Base-by-base conservation (phyloP, 2,329 filamentous ascomycete genomes). In the Coleophoma crateriformis region DNA sequence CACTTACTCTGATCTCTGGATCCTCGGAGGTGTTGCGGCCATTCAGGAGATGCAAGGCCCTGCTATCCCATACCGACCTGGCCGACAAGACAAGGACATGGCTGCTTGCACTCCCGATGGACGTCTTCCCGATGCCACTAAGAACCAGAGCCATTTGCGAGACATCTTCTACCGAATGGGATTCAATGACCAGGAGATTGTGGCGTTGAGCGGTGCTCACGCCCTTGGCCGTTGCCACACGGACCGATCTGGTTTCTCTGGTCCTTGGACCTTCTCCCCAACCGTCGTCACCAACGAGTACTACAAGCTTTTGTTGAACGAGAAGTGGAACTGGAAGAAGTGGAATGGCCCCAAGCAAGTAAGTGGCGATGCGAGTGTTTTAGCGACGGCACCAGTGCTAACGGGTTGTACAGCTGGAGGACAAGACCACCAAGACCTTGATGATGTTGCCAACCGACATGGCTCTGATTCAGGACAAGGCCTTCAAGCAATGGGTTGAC, bases 371-470 rank as follows among this genome's bases (percentile, higher is more conserved):
- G 8, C 4, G 7, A 22, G 13, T 38, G 2, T 33, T 22, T 10
- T 44, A 27, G 27, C 27, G 27, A 27, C 27, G 27, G 8, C 27
- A 10, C 27, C 27, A 7, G 27, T 38, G 38, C 46, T 52, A 43
- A 53, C 38, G 41, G 43, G 17, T 14, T 27, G 12, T 60, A 55
- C 51, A 95, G 79, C 92, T 86, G 67, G 85, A 95, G 73, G 91
- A 97, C 73, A 87, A 88, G 74, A 81, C 77, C 65, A 89, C 85
- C 64, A 91, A 95, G 81, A 78, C 79, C 39, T 75, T 97, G 62
- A 97, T 99, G 94, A 97, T 99, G 92, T 76, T 99, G 69, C 94
- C 94, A 47, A 87, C 90, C 57, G 92, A 99, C 66, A 84, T 95
- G 72, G 87, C 86, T 50, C 77, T 97, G 50, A 73, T 95, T 64